Conservation (phyloP, 2,329 filamentous ascomycete genomes). For the Diplodia mutila region DNA sequence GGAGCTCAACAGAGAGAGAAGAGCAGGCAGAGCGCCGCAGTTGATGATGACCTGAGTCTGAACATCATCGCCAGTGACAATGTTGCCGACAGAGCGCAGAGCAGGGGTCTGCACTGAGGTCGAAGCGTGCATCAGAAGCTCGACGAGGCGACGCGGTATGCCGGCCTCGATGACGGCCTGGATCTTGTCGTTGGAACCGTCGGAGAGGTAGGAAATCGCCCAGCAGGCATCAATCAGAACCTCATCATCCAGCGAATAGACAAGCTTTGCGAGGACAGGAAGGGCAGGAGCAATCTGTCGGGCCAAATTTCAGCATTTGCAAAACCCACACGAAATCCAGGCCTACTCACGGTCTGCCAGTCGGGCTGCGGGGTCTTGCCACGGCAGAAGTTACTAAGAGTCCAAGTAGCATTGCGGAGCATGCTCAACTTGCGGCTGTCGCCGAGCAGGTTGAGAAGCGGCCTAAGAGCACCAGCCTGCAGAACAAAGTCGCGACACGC, state of each 20-base stretch:
- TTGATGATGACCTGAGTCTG: constrained; percentile 99
- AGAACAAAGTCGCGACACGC: constrained; percentile 97
- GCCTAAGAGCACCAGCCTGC: constrained; percentile 85
- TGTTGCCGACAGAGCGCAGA: constrained; percentile 96
- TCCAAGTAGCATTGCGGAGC: constrained; percentile 98
- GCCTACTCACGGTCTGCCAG: constrained; percentile 81
- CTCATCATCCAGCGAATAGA: constrained; percentile 98
- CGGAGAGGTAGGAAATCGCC: constrained; percentile 98
- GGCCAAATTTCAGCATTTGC: background rate
- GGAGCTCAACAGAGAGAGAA: constrained; percentile 92
- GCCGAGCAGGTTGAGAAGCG: constrained; percentile 84
- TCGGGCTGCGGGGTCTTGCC: constrained; percentile 99
- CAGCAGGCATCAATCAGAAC: constrained; percentile 99
- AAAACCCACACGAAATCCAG: background rate
- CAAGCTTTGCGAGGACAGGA: constrained; percentile 92
- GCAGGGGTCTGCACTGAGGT: constrained; percentile 98
- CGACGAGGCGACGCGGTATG: constrained; percentile 92
- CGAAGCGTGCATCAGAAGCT: constrained; percentile 96
- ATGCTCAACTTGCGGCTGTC: constrained; percentile 99
- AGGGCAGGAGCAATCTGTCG: constrained; percentile 87
- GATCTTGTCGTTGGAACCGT: constrained; percentile 98
- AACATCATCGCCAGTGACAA: constrained; percentile 96
- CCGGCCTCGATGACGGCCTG: constrained; percentile 98
- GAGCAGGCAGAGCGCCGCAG: constrained; percentile 87
- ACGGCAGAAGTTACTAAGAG: constrained; percentile 98